Evolutionary conservation across 306 rosid species (phyloP), one percentile per base, ranked within the genome.

Genomic region (Biancaea sappan): DNA sequence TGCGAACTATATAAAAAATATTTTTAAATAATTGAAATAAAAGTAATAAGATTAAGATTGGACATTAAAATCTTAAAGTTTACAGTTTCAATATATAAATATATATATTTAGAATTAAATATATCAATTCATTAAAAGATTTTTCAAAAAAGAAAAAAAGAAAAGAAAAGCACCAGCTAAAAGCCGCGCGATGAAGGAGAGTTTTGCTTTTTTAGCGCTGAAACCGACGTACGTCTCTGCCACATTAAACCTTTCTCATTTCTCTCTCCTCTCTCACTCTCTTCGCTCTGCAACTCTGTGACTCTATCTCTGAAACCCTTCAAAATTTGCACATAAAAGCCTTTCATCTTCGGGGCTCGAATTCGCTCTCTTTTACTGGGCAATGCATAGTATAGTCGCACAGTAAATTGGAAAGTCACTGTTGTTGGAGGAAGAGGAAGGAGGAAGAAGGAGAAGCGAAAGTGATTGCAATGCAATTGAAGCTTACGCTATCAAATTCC

Each of bases 201-300:
- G 69, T 21, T 51, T 83, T 88, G 84, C 87, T 71, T 52, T 77
- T 66, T 82, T 61, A 44, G 84, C 87, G 89, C 85, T 87, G 89
- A 84, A 84, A 80, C 74, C 82, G 74, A 87, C 89, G 89, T 84
- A 80, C 84, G 65, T 64, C 62, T 63, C 60, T 18, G n/a, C 70
- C 52, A 46, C 40, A 28, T 35, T 24, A 51, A 41, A 52, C 50
- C 44, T 26, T 35, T 31, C 60, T 16, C 71, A 40, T 53, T 29
- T 44, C 44, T 29, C 64, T 19, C 68, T n/a, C 15, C 72, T 6
- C 71, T 18, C 73, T 13, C 73, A 13, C 4, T 65, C 46, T 50
- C 26, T 22, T n/a, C 72, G 13, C 52, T 67, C 79, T 73, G 81
- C 67, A 38, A 68, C 64, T 15, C 18, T 56, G 7, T 63, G 64